phyloP scores from a whole-genome alignment of 1,139 yeast genomes.

The Saccharomyces hybrid region DNA sequence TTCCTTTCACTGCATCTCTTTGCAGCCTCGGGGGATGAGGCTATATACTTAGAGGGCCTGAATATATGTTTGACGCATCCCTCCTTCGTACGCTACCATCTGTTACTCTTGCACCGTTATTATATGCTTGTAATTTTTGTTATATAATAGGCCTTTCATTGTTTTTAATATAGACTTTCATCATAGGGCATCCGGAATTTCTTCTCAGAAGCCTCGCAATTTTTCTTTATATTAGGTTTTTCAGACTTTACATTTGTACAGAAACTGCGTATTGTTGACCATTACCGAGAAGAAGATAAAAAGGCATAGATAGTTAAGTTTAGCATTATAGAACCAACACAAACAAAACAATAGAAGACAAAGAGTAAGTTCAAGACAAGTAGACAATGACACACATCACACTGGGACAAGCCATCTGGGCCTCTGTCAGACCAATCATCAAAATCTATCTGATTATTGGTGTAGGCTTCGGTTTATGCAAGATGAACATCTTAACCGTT shows the following conservation, averaged over 20 bases:
- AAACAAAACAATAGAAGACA: neutral
- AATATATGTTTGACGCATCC: neutral
- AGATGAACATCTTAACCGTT: slow-evolving; percentile 61
- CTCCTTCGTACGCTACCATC: neutral
- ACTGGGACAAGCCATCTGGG: slow-evolving; percentile 66
- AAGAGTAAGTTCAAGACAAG: neutral
- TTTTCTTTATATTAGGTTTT: neutral
- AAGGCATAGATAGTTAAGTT: neutral
- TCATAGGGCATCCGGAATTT: neutral
- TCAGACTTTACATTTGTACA: neutral
- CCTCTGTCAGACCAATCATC: slow-evolving; percentile 83
- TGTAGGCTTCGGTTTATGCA: slow-evolving; percentile 62
- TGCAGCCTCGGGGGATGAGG: neutral
- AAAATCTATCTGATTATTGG: slow-evolving; percentile 79
- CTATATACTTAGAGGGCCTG: neutral
- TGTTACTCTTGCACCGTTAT: neutral
- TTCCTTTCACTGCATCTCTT: neutral
- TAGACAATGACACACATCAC: slow-evolving; percentile 17
- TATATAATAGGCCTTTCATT: neutral
- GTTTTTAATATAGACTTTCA: neutral
- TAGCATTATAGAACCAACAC: neutral
- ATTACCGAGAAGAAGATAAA: neutral
- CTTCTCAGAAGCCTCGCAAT: neutral
- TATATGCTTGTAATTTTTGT: neutral
- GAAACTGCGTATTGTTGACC: neutral